Evolutionary conservation across 2,329 filamentous ascomycete genomes (phyloP), one percentile per base, ranked within the genome.

Genomic region (Diaporthe aspalathi): DNA sequence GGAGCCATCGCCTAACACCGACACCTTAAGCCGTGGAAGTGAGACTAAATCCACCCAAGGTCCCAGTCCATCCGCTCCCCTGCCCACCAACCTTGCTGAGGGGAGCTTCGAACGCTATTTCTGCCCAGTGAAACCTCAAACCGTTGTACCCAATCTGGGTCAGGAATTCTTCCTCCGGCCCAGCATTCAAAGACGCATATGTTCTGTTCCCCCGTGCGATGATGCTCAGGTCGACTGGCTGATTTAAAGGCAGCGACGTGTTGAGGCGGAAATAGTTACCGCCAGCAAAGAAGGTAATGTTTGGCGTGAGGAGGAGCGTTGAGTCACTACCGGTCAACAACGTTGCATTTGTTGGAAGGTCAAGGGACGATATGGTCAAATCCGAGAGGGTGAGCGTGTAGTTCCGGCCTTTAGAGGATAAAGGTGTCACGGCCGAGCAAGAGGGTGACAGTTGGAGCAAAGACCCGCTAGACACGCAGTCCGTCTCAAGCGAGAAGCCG

Each of bases 391-490:
- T 81, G 1, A 90, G 81, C 0, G 85, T 88, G 76, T 90, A 90
- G 75, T 89, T 82, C 70, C 86, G 81, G 2, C 88, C 88, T 76
- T 90, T 90, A 43, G 85, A 86, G 0, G 78, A 77, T 11, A 88
- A 76, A 0, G 86, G 86, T 0, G 86, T 88, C 1, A 71, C 77
- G 1, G 88, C 70, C 3, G 78, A 77, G 74, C 87, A 89, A 0
- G 77, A 72, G 0, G 78, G 71, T 5, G 76, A 75, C 24, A 86
- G 74, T 1, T 73, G 50, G 4, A 85, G 70, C 5, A 79, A 77
- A 0, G 75, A 76, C 32, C 80, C 50, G 3, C 29, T n/a, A 1
- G 17, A 67, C 2, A 72, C 67, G 74, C 84, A 88, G 72, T 77
- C 79, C 3, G 80, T 83, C 9, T 73, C 74, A 5, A 79, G 84